Evolutionary conservation across 2,329 filamentous ascomycete species (phyloP).

Genomic region (Pseudocercospora fuligena): DNA sequence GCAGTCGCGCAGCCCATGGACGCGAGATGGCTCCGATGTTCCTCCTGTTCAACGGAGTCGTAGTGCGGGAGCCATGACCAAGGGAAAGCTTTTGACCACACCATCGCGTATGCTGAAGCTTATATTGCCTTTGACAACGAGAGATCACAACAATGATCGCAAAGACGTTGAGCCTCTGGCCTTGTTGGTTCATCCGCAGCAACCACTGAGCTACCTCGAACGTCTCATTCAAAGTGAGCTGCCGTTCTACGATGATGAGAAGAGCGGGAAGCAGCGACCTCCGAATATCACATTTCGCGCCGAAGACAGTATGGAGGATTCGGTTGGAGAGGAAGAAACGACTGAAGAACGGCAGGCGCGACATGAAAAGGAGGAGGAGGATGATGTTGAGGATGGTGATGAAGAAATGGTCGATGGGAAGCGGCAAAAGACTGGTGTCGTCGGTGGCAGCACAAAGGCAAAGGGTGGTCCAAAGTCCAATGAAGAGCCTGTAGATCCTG

Average conservation of each 20-base stretch:
- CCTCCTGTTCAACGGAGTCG: conserved; percentile 60
- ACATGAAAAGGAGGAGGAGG: conserved; percentile 42
- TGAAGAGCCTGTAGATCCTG: conserved; percentile 33
- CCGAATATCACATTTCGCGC: conserved; percentile 80
- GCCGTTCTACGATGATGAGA: conserved; percentile 59
- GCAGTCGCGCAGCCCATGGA: conserved; percentile 69
- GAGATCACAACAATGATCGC: conserved; percentile 62
- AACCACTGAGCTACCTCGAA: conserved; percentile 88
- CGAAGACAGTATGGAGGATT: conserved; percentile 71
- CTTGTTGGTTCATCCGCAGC: conserved; percentile 83
- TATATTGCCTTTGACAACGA: conserved; percentile 72
- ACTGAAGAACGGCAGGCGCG: conserved; percentile 16
- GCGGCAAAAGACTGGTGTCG: conserved; percentile 51
- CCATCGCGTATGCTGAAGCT: conserved; percentile 80
- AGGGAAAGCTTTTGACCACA: conserved; percentile 78
- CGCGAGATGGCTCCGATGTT: conserved; percentile 63
- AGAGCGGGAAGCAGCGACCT: conserved; percentile 68
- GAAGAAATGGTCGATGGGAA: conserved; percentile 58
- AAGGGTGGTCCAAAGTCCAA: conserved; percentile 50
- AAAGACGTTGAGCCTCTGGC: conserved; percentile 83
- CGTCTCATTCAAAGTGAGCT: conserved; percentile 87
- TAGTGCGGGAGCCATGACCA: conserved; percentile 65
- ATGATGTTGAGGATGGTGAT: conserved; percentile 45
- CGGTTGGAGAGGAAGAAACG: conserved; percentile 39
- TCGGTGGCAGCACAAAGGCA: conserved; percentile 37